These are phyloP conservation scores for Eutypella sp. DNA, from an alignment of 2,329 filamentous ascomycete species.

Conservation along the genomic window DNA sequence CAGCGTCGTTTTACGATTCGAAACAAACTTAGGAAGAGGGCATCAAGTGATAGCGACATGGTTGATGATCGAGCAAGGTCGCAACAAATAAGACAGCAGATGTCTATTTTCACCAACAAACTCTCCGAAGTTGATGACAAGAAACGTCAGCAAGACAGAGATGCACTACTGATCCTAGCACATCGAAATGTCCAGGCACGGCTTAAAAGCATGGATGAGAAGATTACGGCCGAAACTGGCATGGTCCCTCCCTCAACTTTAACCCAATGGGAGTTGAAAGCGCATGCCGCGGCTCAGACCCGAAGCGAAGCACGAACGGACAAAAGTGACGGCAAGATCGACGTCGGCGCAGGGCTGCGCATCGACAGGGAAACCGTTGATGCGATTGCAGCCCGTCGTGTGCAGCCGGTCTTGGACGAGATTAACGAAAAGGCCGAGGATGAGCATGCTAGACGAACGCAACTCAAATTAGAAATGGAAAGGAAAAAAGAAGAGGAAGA, in stretches of 20 bases:
- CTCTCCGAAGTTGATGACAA: slow-evolving; percentile 65
- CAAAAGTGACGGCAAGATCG: slow-evolving; percentile 49
- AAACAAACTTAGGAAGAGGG: slow-evolving; percentile 55
- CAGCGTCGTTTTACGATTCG: slow-evolving; percentile 45
- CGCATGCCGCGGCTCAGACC: slow-evolving; percentile 62
- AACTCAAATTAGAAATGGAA: slow-evolving; percentile 59
- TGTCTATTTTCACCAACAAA: slow-evolving; percentile 69
- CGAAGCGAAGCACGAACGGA: slow-evolving; percentile 57
- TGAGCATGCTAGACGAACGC: slow-evolving; percentile 62
- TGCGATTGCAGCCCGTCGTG: slow-evolving; percentile 67
- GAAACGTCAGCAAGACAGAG: slow-evolving; percentile 71
- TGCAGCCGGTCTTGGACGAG: slow-evolving; percentile 81
- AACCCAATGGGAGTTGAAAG: slow-evolving; percentile 75
- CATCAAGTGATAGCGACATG: slow-evolving; percentile 61
- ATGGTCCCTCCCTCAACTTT: slow-evolving; percentile 63
- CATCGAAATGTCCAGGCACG: slow-evolving; percentile 79
- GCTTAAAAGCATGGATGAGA: slow-evolving; percentile 76
- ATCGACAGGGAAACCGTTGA: slow-evolving; percentile 76
- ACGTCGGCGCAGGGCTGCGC: slow-evolving; percentile 77
- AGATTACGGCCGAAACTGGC: slow-evolving; percentile 71
- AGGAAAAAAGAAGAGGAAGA: slow-evolving; percentile 56
- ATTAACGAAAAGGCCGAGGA: slow-evolving; percentile 74
- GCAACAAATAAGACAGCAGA: slow-evolving; percentile 69
- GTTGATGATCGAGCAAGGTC: slow-evolving; percentile 64
- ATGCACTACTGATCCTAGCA: slow-evolving; percentile 69